Evolutionary conservation across 169 alveolate species (phyloP), one percentile per base, ranked within the genome.

Genomic region (Plasmodium yoelii): DNA sequence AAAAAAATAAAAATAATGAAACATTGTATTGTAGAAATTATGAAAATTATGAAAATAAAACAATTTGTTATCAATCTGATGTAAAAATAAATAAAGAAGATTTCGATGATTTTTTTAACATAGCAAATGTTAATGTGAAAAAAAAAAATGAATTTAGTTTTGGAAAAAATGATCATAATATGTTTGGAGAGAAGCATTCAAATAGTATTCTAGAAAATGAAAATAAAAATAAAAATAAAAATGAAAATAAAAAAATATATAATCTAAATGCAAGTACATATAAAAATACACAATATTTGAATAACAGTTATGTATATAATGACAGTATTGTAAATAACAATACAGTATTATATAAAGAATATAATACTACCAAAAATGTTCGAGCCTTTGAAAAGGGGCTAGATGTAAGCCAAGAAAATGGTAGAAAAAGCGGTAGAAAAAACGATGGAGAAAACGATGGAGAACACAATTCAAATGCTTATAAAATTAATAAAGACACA

Each of bases 291-390:
- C 88, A 77, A 56, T 77, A 77, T 24, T 22, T 77, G 63, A 74
- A 74, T 42, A 73, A 73, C 49, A 49, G 77, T 44, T 22, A 60
- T 9, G 13, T 63, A 8, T 77, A 77, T 56, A 77, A 77, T 44
- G 88, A 77, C 19, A 77, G 88, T 56, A 64, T 77, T 51, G 34
- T 77, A 28, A 77, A 77, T 46, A 77, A 77, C 51, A 69, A 77
- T 2, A 77, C 88, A 10, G 75, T 53, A 13, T 42, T 75, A 1
- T 47, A 57, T n/a, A 64, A 47, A 28, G 88, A 75, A 6, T 75
- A 53, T 24, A 39, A 44, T 19, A 69, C 51, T 39, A 51, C 44
- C 19, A 64, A 56, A 49, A 49, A 64, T 18, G 10, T 4, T 15
- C 22, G 53, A 9, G 64, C 34, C 9, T 34, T 34, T 1, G 18